phyloP scores from a whole-genome alignment of 1,139 yeast genomes.

The Yamadazyma dendronema region DNA sequence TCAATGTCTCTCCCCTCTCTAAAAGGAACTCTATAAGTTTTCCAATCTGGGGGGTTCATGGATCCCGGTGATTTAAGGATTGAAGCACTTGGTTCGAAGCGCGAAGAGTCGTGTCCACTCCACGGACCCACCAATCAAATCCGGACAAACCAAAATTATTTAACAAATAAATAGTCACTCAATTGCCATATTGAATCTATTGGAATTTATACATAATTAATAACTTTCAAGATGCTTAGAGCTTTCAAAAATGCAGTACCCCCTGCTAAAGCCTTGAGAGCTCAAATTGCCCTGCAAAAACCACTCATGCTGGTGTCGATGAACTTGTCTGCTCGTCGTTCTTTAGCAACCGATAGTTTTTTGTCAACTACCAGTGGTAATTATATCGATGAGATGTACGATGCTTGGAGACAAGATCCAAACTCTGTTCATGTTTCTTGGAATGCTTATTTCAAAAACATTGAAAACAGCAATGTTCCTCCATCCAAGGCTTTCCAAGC shows the following conservation, averaged over 20 bases:
- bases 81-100: too few relatives aligned
- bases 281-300: slow-evolving; percentile 13
- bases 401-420: slow-evolving; percentile 92
- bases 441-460: slow-evolving; percentile 93
- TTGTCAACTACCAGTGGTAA: slow-evolving; percentile 83
- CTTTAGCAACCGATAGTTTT: slow-evolving; percentile 75
- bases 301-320: slow-evolving; percentile 6
- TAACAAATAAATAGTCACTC: slow-evolving; percentile 5
- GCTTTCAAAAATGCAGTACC: slow-evolving; percentile 43
- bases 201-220: too few relatives aligned
- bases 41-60: too few relatives aligned
- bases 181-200: slow-evolving; percentile 3
- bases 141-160: neutral
- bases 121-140: slow-evolving; percentile 7
- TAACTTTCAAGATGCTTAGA: slow-evolving; percentile 48
- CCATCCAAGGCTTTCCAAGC: slow-evolving; percentile 79
- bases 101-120: slow-evolving; percentile 7
- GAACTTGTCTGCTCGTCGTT: slow-evolving; percentile 50
- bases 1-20: too few relatives aligned
- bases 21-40: too few relatives aligned
- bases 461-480: slow-evolving; percentile 67
- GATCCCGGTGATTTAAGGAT: too few relatives aligned
- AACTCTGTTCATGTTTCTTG: slow-evolving; percentile 89
- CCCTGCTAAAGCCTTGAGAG: slow-evolving; percentile 28
- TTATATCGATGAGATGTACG: slow-evolving; percentile 97